Conservation (phyloP, 2,329 filamentous ascomycete species). For the Fusarium napiforme region DNA sequence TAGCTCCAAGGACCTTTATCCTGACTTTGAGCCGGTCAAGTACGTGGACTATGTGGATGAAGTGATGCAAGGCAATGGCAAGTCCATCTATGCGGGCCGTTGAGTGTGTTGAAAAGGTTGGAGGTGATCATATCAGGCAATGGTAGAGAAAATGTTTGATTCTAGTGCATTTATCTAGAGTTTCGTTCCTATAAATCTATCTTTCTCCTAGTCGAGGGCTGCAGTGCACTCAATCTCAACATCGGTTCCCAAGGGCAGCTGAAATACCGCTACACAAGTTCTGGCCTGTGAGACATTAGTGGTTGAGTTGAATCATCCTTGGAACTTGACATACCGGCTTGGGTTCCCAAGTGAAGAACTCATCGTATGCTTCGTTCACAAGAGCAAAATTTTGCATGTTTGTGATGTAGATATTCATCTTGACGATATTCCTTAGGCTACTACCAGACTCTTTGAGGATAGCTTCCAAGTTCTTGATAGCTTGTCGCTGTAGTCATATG, state of each 20-base stretch:
- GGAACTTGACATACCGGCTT: constrained; percentile 57
- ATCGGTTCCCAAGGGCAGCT: constrained; percentile 75
- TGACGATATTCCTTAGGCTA: constrained; percentile 69
- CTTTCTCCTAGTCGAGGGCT: background rate
- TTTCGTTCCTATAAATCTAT: background rate
- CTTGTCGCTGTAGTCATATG: background rate
- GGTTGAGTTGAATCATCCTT: constrained; percentile 29
- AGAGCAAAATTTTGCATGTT: constrained; percentile 72
- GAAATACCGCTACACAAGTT: constrained; percentile 79
- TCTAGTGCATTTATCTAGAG: background rate
- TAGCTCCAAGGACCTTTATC: constrained; percentile 27
- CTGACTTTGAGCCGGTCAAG: constrained; percentile 17
- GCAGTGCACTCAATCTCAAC: constrained; percentile 79
- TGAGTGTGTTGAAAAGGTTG: background rate
- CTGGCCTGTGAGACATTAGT: constrained; percentile 55
- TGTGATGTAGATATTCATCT: constrained; percentile 74
- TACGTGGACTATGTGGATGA: constrained; percentile 30
- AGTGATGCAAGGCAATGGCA: constrained; percentile 17
- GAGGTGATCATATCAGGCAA: background rate
- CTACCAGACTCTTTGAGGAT: constrained; percentile 71
- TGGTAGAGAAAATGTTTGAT: background rate
- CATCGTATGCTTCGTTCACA: constrained; percentile 67
- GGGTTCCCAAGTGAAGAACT: constrained; percentile 57
- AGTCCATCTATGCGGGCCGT: constrained; percentile 12
- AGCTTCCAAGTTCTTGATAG: constrained; percentile 28